Evolutionary conservation across 129 eudicot genomes (phyloP), one percentile per base, ranked within the genome.

Genomic region (Arctium minus): DNA sequence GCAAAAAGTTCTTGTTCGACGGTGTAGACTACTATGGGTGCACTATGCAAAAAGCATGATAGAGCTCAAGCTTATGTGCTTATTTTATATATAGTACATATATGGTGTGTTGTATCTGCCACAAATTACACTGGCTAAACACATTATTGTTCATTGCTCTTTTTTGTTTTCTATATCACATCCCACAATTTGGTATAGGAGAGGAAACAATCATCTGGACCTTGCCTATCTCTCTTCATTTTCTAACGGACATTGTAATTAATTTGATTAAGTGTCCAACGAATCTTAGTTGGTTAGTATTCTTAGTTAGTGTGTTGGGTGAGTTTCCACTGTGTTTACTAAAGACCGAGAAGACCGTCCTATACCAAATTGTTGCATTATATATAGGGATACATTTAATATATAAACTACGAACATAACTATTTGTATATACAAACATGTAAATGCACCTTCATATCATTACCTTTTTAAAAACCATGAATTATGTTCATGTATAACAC

Each of bases 51-150:
- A 31, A 73, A 64, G 42, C 22, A 29, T 69, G 68, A 79, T 69
- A 44, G 67, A 79, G 68, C 82, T 79, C 67, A 27, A 42, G 65
- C 46, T 46, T 13, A n/a, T 67, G 40, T 60, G 36, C 44, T 73
- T 39, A 22, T 22, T 22, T 22, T 22, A 22, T 22, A 22, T 22
- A 22, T 22, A 22, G 27, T 22, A 22, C 27, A 22, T 22, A 22
- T 48, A 80, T 9, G 39, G 33, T n/a, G 36, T 80, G 38, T 35
- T 72, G 56, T 53, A 36, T 50, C 53, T 48, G 27, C 15, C 35
- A 33, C 29, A 80, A 11, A 27, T 70, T 35, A 22, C n/a, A 2
- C 72, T 36, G 2, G 72, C 56, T 18, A 80, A 80, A 46, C 56
- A 80, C 53, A 38, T 29, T 35, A 56, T 13, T 73, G 32, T 27